Base-by-base conservation (phyloP, 1,284 basidiomycete species). In the Trametes hirsuta region DNA sequence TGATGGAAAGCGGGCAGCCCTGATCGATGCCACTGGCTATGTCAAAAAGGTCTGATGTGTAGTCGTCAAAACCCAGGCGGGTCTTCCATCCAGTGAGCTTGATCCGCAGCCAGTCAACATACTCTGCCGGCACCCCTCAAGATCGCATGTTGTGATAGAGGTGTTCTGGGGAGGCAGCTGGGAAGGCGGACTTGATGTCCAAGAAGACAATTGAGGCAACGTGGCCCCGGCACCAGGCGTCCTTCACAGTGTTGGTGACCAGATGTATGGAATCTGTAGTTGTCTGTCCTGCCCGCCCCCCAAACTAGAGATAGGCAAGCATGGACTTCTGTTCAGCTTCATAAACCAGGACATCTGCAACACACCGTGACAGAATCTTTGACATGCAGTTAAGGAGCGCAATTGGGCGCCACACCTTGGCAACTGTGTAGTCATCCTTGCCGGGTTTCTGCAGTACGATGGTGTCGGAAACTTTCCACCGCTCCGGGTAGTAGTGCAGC, bases 151-250 rank as follows among this genome's bases (percentile, higher is more conserved):
- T 18, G 18, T 18, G 18, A 18, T 18, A 18, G 18, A 18, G 18
- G 18, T 18, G 18, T 18, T 18, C 18, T 18, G 18, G 18, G 18
- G 18, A 18, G 18, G 18, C 18, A 18, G 18, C 18, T 18, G 18
- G 77, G 65, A 79, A 81, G 0, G 77, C 77, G 0, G 71, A 75
- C 64, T 78, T 71, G n/a, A 81, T 70, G 61, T 81, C 77, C 1
- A 79, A 68, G 58, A 77, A 77, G 0, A 80, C 57, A 0, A 68
- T 66, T 0, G 71, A 67, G 0, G 68, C 76, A 0, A 76, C 77
- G 18, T 76, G 63, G 0, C 65, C 59, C 40, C 45, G 42, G 0
- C 72, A 51, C 77, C 76, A 80, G 10, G 76, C 71, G 25, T 75
- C 66, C 51, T 74, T 75, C 41, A 75, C 62, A 1, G 47, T 68